phyloP scores from a whole-genome alignment of 345 rosid genomes.

The Odontarrhena argentea region DNA sequence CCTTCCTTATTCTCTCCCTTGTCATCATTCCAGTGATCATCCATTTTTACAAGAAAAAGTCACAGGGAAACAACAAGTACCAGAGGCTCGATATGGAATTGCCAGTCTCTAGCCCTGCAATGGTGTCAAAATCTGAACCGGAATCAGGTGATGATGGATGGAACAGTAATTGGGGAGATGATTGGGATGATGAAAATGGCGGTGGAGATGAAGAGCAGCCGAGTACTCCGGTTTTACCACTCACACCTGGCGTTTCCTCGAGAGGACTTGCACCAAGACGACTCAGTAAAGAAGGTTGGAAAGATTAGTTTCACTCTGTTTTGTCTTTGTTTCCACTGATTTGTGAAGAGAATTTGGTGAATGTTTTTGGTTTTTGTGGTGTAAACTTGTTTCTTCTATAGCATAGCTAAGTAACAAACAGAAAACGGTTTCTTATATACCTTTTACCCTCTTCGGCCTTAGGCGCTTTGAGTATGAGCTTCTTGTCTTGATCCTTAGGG shows the following conservation, averaged over 20 bases:
- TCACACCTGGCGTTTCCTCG: slow-evolving; percentile 69
- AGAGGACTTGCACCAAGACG: slow-evolving; percentile 79
- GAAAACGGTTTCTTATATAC: neutral
- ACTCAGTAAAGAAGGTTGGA: slow-evolving; percentile 82
- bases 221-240: slow-evolving; percentile 57
- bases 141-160: slow-evolving; percentile 57
- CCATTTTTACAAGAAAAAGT: slow-evolving; percentile 44
- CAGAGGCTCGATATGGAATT: slow-evolving; percentile 67
- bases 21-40: slow-evolving; percentile 52
- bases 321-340: slow-evolving; percentile 3
- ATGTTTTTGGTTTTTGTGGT: slow-evolving; percentile 3
- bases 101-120: slow-evolving; percentile 44
- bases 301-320: slow-evolving; percentile 48
- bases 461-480: slow-evolving; percentile 7
- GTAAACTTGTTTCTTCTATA: neutral
- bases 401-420: slow-evolving; percentile 1
- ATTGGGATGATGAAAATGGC: slow-evolving; percentile 57
- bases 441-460: neutral
- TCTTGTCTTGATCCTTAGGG: neutral
- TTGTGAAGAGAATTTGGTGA: slow-evolving; percentile 4
- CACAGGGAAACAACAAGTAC: slow-evolving; percentile 45
- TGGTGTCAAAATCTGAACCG: slow-evolving; percentile 28
- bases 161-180: slow-evolving; percentile 79
- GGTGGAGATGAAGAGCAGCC: slow-evolving; percentile 65
- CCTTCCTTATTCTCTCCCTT: slow-evolving; percentile 48